Evolutionary conservation across 2,329 filamentous ascomycete species (phyloP), one percentile per base, ranked within the genome.

Genomic region (Neurospora crassa): DNA sequence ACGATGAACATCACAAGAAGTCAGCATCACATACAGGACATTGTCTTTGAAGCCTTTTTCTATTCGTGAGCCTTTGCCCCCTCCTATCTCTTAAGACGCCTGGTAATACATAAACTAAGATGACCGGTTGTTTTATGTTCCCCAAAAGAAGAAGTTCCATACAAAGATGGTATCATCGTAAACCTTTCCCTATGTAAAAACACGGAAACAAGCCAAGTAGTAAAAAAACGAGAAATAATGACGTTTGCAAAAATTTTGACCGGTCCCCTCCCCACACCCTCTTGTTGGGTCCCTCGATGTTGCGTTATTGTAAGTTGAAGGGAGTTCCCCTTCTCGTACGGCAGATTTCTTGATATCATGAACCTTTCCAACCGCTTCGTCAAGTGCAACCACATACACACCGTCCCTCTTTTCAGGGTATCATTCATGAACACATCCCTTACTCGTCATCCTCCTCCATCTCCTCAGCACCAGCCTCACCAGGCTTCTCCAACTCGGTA

Each of bases 401-500:
- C 11, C 40, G 4, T 40, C 40, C 40, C 29, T 40, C 40, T 18
- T n/a, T 34, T 40, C 40, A 14, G 40, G 47, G 47, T 59, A 59
- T 59, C 47, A 7, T 59, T 59, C 24, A 14, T 24, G 12, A 34
- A 59, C 14, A 59, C 11, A 20, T 24, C 43, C 40, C 59, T 53
- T 72, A 77, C 47, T 75, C 75, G 59, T 75, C 74, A 40, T 72
- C 74, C 72, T 79, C 78, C n/a, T 75, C 69, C 72, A 71, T 68
- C 67, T 73, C 70, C 72, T 72, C 71, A 1, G 34, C 34, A 34
- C 20, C 68, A 29, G 74, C 76, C 20, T 76, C 74, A 2, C 71
- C 75, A 18, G 79, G 80, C 1, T 75, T 75, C 24, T 81, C 79
- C 11, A 89, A 82, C 77, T 90, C 87, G 5, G 86, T 91, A 74